phyloP scores from a whole-genome alignment of 352 stramenopile genomes.

The Porosira glacialis region DNA sequence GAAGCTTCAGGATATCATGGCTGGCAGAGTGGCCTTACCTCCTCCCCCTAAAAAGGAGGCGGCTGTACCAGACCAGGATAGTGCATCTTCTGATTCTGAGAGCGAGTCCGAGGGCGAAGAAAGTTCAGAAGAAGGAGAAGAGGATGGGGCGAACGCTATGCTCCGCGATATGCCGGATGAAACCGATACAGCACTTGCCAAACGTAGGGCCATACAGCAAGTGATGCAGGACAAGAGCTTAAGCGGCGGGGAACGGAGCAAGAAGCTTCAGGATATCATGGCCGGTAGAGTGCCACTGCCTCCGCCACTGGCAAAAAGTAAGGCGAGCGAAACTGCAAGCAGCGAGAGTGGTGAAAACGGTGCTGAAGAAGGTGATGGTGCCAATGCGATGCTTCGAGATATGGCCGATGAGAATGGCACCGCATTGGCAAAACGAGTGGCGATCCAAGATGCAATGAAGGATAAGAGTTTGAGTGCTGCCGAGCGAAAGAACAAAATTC shows the following conservation, averaged over 20 bases:
- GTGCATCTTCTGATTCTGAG: no score
- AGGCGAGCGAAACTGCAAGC: not conserved
- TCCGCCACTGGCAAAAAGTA: not conserved
- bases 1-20: not conserved
- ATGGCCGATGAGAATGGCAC: conserved; percentile 39
- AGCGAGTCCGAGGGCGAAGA: no score
- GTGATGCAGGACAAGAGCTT: conserved; percentile 16
- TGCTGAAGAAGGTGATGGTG: not conserved
- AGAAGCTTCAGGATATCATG: conserved; percentile 7
- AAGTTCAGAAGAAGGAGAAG: not conserved
- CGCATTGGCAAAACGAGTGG: conserved; percentile 32
- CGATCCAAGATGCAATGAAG: conserved; percentile 38
- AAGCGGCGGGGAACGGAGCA: not conserved
- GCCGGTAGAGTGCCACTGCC: conserved; percentile 7
- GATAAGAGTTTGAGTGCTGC: conserved; percentile 31
- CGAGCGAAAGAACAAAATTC: conserved; percentile 43
- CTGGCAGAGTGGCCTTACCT: no score
- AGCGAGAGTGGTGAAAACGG: not conserved
- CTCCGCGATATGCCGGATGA: conserved; percentile 2
- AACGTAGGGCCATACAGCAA: conserved; percentile 21
- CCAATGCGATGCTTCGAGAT: conserved; percentile 32
- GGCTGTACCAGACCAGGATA: no score
- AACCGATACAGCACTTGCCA: conserved; percentile 5
- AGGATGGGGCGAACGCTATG: conserved; percentile 7
- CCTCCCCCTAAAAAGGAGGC: not conserved